Base-by-base conservation (phyloP, 2,329 filamentous ascomycete species). In the Xylariales sp. region DNA sequence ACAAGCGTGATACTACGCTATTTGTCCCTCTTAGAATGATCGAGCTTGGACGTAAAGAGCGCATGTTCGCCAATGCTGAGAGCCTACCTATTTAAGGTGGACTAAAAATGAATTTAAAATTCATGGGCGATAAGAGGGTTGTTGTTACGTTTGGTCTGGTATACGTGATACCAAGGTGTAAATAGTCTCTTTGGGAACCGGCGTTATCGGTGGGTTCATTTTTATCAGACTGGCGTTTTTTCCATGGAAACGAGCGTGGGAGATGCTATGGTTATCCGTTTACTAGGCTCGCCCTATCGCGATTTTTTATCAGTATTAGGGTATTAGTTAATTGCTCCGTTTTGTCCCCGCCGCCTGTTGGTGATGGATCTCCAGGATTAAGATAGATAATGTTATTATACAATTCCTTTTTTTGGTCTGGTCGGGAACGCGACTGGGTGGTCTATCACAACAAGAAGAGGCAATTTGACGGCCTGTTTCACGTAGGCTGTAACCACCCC, bases 1-100 rank as follows among this genome's bases (percentile, higher is more conserved):
- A 70, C 39, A 71, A 70, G 58, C 64, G 60, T 1, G 45, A 43
- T 9, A 10, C 34, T 30, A 62, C 61, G 12, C 16, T 75, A 7
- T 49, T 77, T 16, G 70, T 75, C 23, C 73, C 74, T 14, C 69
- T 77, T 6, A 56, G 64, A n/a, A 28, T 72, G 49, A 72, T 79
- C 32, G 73, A 79, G 39, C 64, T 79, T 14, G 62, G 65, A 16
- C 36, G 16, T 18, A 62, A 62, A 46, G 54, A 55, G 39, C 52
- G 39, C 12, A 30, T 23, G 12, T 14, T n/a, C 5, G 43, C 34
- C 6, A 54, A 45, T 39, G 43, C 43, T 36, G 46, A 30, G 12
- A 28, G 53, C 9, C 30, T 8, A 10, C 8, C 41, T 49, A 23
- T 60, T n/a, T 50, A 10, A 65, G n/a, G 50, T n/a, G 18, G 10